A percentile compares a stretch with the other conserved stretches of the same genome.
Conservation (phyloP, 192 early-diverging fungal genomes). For the Coemansia asiatica region DNA sequence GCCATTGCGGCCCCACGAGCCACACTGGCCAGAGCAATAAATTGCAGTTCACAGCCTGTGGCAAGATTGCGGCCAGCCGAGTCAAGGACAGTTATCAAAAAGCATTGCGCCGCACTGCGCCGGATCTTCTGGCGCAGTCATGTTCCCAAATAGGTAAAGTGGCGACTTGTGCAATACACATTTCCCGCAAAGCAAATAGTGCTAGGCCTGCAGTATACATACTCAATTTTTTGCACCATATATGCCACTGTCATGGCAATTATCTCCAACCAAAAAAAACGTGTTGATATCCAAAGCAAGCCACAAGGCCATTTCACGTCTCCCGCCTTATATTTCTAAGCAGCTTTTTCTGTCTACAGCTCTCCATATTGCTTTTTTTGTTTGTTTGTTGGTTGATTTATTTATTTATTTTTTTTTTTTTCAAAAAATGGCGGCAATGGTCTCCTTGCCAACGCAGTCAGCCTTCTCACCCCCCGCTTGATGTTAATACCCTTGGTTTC, state of each 20-base stretch:
- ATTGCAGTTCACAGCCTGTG: not conserved
- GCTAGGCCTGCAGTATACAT: not conserved
- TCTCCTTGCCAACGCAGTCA: not conserved
- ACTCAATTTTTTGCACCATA: not conserved
- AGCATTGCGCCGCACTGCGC: not conserved
- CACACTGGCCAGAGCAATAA: no score
- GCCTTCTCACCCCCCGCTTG: not conserved
- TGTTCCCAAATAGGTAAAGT: constrained; percentile 2
- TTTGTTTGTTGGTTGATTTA: no score
- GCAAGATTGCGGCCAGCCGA: not conserved
- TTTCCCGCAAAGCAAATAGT: constrained; percentile 1
- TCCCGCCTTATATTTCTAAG: not conserved
- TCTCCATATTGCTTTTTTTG: no score
- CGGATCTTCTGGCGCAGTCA: not conserved
- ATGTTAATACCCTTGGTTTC: not conserved
- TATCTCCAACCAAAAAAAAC: not conserved
- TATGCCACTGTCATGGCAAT: not conserved
- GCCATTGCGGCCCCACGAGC: no score
- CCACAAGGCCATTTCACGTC: not conserved
- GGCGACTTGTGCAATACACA: not conserved
- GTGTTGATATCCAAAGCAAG: not conserved
- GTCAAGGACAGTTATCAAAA: not conserved
- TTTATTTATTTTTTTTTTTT: not conserved
- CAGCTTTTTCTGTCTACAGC: not conserved
- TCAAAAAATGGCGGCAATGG: not conserved